These are phyloP conservation scores for Paracoccidioides brasiliensis DNA, from an alignment of 2,329 filamentous ascomycete species.

Conservation along the genomic window DNA sequence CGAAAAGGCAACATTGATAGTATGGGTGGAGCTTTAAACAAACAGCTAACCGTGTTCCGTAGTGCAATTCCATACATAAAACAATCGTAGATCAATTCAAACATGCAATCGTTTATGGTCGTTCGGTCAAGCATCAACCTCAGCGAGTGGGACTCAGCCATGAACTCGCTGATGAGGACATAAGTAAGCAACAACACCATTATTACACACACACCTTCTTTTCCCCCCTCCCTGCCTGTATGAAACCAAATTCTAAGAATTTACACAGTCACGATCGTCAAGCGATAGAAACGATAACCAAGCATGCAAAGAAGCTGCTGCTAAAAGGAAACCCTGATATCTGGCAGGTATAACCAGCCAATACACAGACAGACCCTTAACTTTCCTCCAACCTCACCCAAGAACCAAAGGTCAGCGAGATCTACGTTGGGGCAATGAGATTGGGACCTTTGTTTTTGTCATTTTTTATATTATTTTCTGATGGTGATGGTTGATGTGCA, in stretches of 20 bases:
- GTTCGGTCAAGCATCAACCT: conserved; percentile 96
- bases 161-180: conserved; percentile 91
- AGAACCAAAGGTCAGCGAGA: too few relatives aligned
- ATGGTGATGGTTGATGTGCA: too few relatives aligned
- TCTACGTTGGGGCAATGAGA: too few relatives aligned
- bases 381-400: background rate
- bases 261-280: conserved; percentile 24
- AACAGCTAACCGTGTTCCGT: background rate
- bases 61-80: conserved; percentile 97
- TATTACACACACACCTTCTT: background rate
- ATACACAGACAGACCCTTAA: background rate
- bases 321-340: background rate
- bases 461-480: background rate
- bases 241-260: background rate
- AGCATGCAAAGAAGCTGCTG: background rate
- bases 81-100: conserved; percentile 94
- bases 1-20: background rate
- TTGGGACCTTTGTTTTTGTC: too few relatives aligned
- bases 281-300: conserved; percentile 15
- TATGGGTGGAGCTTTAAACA: too few relatives aligned
- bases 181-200: conserved; percentile 49
- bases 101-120: conserved; percentile 88
- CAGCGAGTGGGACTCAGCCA: conserved; percentile 86
- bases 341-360: background rate
- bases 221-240: too few relatives aligned